Conservation (phyloP, 2,329 filamentous ascomycete species). For the Pyrenophora tritici-repentis region DNA sequence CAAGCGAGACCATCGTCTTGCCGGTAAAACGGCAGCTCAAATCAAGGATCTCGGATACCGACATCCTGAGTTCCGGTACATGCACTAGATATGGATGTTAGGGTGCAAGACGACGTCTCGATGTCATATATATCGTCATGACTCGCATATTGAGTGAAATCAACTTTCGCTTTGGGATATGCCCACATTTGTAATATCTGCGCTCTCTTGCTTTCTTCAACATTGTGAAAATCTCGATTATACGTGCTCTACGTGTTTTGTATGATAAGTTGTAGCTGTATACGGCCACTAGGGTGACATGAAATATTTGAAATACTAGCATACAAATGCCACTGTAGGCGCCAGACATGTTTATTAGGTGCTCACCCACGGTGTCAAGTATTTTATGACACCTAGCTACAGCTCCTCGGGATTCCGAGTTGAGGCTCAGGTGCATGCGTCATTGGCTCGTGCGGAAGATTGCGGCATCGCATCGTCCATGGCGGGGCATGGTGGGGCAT, state of each 20-base stretch:
- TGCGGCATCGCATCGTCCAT: constrained; percentile 16
- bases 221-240: no score
- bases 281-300: no score
- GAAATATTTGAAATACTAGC: no score
- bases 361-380: no score
- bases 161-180: constrained; percentile 3
- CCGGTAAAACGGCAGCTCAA: constrained; percentile 56
- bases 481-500: constrained; percentile 24
- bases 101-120: constrained; percentile 3
- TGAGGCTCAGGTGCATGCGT: constrained; percentile 9
- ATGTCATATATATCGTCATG: constrained; percentile 3
- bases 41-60: constrained; percentile 57
- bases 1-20: constrained; percentile 56
- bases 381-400: no score
- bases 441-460: constrained; percentile 19
- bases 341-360: no score
- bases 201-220: no score
- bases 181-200: neutral
- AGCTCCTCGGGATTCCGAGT: no score
- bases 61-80: constrained; percentile 63
- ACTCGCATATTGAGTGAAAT: neutral
- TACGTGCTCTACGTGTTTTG: no score
- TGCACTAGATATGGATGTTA: constrained; percentile 44
- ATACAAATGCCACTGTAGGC: no score
- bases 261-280: no score